Evolutionary conservation across 768 basidiomycete genomes (phyloP).

Genomic region (Serendipita sp.): DNA sequence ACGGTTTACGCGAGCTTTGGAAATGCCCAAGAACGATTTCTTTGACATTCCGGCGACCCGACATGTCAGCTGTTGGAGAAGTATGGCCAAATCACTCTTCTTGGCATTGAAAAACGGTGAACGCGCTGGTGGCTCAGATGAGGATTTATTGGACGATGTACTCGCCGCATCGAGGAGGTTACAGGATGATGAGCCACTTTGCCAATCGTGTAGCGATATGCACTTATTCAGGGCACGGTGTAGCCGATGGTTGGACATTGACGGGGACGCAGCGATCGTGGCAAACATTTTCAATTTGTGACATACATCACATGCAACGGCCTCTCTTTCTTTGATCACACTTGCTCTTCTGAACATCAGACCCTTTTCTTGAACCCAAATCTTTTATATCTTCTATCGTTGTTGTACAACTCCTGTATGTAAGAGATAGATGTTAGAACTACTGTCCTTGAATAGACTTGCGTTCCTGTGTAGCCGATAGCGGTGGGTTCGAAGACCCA

Average conservation of each 20-base stretch:
- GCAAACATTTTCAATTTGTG: background rate
- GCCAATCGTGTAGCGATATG: background rate
- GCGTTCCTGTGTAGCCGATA: no score
- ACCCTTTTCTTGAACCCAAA: no score
- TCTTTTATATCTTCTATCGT: no score
- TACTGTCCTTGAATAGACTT: no score
- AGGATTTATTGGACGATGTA: constrained; percentile 1
- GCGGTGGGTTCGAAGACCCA: no score
- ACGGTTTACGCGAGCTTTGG: background rate
- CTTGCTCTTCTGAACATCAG: no score
- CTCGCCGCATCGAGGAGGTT: background rate
- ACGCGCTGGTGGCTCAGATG: background rate
- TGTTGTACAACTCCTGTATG: no score
- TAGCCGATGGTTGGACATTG: background rate
- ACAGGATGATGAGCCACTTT: background rate
- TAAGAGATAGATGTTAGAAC: no score
- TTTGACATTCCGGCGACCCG: background rate
- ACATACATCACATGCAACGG: background rate
- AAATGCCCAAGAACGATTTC: constrained; percentile 5
- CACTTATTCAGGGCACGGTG: background rate
- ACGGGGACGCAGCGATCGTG: constrained; percentile 1
- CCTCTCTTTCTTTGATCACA: no score
- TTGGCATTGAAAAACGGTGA: background rate
- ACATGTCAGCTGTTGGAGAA: background rate
- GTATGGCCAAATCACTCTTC: background rate